A percentile compares a stretch with the other conserved stretches of the same genome.
These are phyloP conservation scores for Hirsutella minnesotensis DNA, from an alignment of 2,329 filamentous ascomycete genomes.

Conservation along the genomic window DNA sequence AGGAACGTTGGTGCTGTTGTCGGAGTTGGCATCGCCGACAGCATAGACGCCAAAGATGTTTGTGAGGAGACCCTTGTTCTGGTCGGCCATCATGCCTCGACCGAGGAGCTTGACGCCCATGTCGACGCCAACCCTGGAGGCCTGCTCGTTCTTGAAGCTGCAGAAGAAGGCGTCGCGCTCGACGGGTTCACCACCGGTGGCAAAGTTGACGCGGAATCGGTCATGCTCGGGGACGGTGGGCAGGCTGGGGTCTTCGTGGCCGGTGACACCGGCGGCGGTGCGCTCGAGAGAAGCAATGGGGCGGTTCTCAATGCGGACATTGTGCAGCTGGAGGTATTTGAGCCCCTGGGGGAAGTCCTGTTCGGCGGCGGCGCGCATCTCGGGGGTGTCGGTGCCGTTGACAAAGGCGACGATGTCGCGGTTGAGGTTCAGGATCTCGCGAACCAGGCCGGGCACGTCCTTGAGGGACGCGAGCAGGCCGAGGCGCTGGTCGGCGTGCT, in stretches of 20 bases:
- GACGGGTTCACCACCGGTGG: constrained; percentile 31
- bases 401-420: constrained; percentile 43
- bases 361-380: constrained; percentile 24
- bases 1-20: constrained; percentile 47
- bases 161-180: constrained; percentile 40
- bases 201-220: constrained; percentile 42
- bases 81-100: constrained; percentile 30
- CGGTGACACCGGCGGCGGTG: constrained; percentile 25
- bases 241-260: constrained; percentile 25
- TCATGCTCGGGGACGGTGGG: constrained; percentile 37
- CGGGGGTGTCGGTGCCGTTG: constrained; percentile 44
- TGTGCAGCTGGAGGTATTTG: constrained; percentile 34
- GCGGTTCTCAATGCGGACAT: constrained; percentile 43
- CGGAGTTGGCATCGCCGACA: constrained; percentile 47
- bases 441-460: constrained; percentile 29
- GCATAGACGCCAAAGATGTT: constrained; percentile 44
- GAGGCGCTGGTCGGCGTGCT: constrained; percentile 46
- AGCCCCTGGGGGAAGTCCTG: constrained; percentile 32
- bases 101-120: constrained; percentile 33
- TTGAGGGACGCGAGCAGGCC: constrained; percentile 37
- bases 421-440: constrained; percentile 44
- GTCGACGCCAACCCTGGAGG: constrained; percentile 31
- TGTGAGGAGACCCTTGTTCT: constrained; percentile 31
- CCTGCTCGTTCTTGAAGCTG: constrained; percentile 34
- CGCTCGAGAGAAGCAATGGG: constrained; percentile 37